Base-by-base conservation (phyloP, 2,329 filamentous ascomycete species). In the Aspergillus sp. region DNA sequence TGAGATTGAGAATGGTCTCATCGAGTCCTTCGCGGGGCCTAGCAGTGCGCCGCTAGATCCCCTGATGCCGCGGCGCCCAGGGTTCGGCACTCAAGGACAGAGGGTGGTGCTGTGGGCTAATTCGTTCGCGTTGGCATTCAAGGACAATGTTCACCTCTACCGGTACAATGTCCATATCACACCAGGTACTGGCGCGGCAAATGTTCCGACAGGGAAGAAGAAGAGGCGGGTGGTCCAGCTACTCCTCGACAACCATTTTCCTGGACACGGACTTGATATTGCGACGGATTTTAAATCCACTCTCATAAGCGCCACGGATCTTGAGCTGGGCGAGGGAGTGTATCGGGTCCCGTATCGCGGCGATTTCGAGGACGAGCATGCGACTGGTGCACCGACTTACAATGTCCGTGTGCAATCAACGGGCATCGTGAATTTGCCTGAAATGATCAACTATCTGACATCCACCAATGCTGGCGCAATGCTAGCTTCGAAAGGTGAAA, bases 141-240 rank as follows among this genome's bases (percentile, higher is more conserved):
- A 57, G 55, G 68, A 27, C 2, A 0, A 27, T 27, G 24, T 27
- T 3, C 24, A 2, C 1, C 63, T 82, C 1, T 77, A 69, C 56
- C 73, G 76, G 3, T 82, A 82, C 57, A 70, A 72, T 33, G 61
- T 82, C 19, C 61, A 69, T 9, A 67, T 74, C 20, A 27, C 24
- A 27, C 24, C 24, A 8, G 58, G 61, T 1, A 66, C 65, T 4
- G 66, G 71, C 17, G 54, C 68, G 15, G 64, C 69, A 2, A 68
- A 61, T 5, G 63, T 61, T 8, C 67, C 68, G 3, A 52, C 69
- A 42, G 78, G 76, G 51, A 74, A 74, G 37, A 82, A 80, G 67
- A 79, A 74, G 34, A 75, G 75, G 44, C 77, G 78, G 4, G 70
- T 84, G 5, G 71, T 86, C 15, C 69, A 80, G 13, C 64, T 81